Conservation (phyloP, 768 basidiomycete genomes). For the Sporobolomyces phaffii region DNA sequence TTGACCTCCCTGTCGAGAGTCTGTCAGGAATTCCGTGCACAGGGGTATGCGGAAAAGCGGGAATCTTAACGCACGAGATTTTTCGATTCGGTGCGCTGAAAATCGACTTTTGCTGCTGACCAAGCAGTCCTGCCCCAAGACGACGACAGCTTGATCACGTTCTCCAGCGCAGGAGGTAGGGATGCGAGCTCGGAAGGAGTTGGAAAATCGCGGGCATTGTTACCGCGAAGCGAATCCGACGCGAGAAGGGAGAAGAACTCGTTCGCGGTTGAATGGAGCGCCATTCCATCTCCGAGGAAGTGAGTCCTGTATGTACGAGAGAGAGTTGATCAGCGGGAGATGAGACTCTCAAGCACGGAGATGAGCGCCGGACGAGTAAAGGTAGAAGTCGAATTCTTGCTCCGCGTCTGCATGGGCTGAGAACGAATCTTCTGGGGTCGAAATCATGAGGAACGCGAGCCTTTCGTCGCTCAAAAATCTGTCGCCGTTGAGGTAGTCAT, state of each 20-base stretch:
- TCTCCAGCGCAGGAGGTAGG: slow-evolving; percentile 55
- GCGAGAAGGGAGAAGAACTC: slow-evolving; percentile 64
- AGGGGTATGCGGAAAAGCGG: neutral
- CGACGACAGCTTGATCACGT: slow-evolving; percentile 48
- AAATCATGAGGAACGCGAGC: slow-evolving; percentile 59
- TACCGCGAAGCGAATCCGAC: too few relatives aligned
- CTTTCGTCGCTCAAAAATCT: slow-evolving; percentile 63
- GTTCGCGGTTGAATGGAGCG: slow-evolving; percentile 71
- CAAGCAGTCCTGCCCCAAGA: slow-evolving; percentile 49
- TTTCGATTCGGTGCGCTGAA: slow-evolving; percentile 54
- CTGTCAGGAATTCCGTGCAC: neutral
- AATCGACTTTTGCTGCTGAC: slow-evolving; percentile 57
- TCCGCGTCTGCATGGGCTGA: slow-evolving; percentile 25
- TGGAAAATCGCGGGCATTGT: neutral
- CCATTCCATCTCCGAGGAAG: slow-evolving; percentile 81
- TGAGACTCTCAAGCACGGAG: neutral
- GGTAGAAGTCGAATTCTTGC: slow-evolving; percentile 58
- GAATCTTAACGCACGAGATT: slow-evolving; percentile 52
- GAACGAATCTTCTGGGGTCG: slow-evolving; percentile 26
- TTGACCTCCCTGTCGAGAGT: slow-evolving; percentile 60
- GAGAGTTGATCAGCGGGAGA: slow-evolving; percentile 36
- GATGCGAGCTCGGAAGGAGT: neutral
- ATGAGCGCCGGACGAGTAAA: slow-evolving; percentile 43
- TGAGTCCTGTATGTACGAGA: slow-evolving; percentile 57
- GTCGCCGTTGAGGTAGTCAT: slow-evolving; percentile 68